phyloP scores from a whole-genome alignment of 192 early-diverging fungal genomes.

The Coemansia sp. region DNA sequence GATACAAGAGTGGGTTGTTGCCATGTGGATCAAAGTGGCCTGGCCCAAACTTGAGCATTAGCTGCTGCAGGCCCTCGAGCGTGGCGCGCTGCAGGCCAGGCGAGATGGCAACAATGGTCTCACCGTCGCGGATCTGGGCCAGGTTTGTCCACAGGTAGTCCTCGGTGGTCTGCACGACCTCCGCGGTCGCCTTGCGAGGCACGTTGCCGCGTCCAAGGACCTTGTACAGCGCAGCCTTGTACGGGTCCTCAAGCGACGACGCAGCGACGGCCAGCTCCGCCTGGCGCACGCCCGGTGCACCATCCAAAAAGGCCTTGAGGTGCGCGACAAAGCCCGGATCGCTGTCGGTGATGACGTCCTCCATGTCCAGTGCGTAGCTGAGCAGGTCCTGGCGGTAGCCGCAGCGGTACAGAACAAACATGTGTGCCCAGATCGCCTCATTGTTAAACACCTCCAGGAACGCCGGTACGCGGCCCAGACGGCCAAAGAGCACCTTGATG shows the following conservation, averaged over 20 bases:
- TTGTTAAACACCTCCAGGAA: slow-evolving; percentile 50
- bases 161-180: slow-evolving; percentile 75
- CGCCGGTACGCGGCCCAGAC: slow-evolving; percentile 50
- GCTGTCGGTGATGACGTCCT: slow-evolving; percentile 53
- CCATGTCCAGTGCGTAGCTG: slow-evolving; percentile 59
- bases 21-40: slow-evolving; percentile 67
- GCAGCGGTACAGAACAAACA: slow-evolving; percentile 77
- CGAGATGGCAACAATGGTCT: slow-evolving; percentile 54
- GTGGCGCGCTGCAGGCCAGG: slow-evolving; percentile 14
- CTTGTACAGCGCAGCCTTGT: slow-evolving; percentile 87
- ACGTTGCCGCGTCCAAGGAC: slow-evolving; percentile 88
- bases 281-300: slow-evolving; percentile 41
- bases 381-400: slow-evolving; percentile 68
- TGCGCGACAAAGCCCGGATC: slow-evolving; percentile 70
- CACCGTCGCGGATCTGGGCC: slow-evolving; percentile 57
- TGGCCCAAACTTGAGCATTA: slow-evolving; percentile 65
- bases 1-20: slow-evolving; percentile 71
- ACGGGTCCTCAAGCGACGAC: slow-evolving; percentile 68
- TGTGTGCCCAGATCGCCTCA: slow-evolving; percentile 80
- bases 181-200: slow-evolving; percentile 57
- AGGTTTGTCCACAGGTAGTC: slow-evolving; percentile 93
- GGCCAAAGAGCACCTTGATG: slow-evolving; percentile 65
- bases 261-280: slow-evolving; percentile 45
- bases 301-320: slow-evolving; percentile 60
- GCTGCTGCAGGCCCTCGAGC: slow-evolving; percentile 63